Base-by-base conservation (phyloP, 2,329 filamentous ascomycete species). In the Periconia sp. region DNA sequence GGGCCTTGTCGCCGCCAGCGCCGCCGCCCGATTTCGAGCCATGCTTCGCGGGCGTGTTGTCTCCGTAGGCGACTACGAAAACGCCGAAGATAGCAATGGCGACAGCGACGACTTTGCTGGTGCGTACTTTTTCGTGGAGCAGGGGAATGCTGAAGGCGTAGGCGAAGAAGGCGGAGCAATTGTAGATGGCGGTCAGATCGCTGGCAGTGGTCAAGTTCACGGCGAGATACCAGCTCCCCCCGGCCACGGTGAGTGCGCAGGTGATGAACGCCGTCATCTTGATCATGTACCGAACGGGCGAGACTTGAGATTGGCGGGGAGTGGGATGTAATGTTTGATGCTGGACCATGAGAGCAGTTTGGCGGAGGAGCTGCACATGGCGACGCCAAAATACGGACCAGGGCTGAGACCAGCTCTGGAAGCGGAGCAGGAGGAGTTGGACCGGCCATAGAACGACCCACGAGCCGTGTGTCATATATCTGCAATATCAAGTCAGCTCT, bases 141-240 rank as follows among this genome's bases (percentile, higher is more conserved):
- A 99, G 76, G 1, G 92, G 92, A 43, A 99, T 92, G 44, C 90
- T 95, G 71, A 99, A 99, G 13, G 91, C 93, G 71, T 99, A 99
- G 46, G 94, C 94, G 73, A 99, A 99, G 76, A 99, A 99, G 54
- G 94, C 93, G 49, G 91, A 96, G 81, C 94, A 99, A 77, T 99
- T 99, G 82, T 99, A 99, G 65, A 99, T 99, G 50, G 94, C 94
- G 0, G 94, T 99, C 64, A 99, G 77, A 74, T 99, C 94, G 61
- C 89, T 92, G 2, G 94, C 89, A 3, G 90, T 96, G 1, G 94
- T 99, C 80, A 96, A 77, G 75, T 91, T 90, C 54, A 99, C 93
- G 15, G 94, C 93, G 35, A 97, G 82, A 69, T 97, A 99, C 94
- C 94, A 99, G 65, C 89, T 93, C 49, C 92, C 85, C 23, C 94